Conservation (phyloP, 164 flowering plant species). For the Stephania japonica region DNA sequence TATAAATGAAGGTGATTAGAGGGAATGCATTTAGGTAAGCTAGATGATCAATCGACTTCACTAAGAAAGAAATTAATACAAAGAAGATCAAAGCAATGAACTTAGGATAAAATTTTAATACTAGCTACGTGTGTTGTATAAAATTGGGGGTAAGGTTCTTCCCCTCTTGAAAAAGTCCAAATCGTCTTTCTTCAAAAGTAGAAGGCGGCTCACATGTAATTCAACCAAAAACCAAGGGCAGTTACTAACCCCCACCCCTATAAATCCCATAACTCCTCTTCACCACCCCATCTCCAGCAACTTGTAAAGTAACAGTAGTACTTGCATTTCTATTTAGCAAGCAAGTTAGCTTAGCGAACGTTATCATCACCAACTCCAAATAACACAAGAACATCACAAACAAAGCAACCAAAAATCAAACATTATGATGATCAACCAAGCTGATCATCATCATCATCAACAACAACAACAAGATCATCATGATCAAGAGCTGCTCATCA, state of each 20-base stretch:
- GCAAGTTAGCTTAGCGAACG: neutral
- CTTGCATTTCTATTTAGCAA: neutral
- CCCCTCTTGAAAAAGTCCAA: neutral
- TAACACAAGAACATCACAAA: conserved; percentile 2
- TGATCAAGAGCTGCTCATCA: conserved; percentile 26
- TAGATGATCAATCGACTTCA: too few species aligned
- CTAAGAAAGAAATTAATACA: too few species aligned
- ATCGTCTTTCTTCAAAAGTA: neutral
- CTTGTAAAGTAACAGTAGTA: neutral
- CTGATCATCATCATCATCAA: conserved; percentile 14
- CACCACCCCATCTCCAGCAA: neutral
- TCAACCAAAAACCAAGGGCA: conserved; percentile 6
- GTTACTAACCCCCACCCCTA: conserved; percentile 2
- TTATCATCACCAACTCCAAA: neutral
- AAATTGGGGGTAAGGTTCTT: too few species aligned
- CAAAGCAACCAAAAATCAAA: neutral
- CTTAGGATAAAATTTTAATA: too few species aligned
- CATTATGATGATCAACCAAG: conserved; percentile 4
- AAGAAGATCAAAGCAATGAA: too few species aligned
- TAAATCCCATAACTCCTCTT: neutral
- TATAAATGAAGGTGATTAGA: too few species aligned
- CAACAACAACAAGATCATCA: neutral
- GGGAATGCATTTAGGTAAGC: too few species aligned
- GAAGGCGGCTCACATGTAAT: conserved; percentile 9
- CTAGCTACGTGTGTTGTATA: too few species aligned